Evolutionary conservation across 352 stramenopile species (phyloP).

Genomic region (Phytophthora pistaciae): DNA sequence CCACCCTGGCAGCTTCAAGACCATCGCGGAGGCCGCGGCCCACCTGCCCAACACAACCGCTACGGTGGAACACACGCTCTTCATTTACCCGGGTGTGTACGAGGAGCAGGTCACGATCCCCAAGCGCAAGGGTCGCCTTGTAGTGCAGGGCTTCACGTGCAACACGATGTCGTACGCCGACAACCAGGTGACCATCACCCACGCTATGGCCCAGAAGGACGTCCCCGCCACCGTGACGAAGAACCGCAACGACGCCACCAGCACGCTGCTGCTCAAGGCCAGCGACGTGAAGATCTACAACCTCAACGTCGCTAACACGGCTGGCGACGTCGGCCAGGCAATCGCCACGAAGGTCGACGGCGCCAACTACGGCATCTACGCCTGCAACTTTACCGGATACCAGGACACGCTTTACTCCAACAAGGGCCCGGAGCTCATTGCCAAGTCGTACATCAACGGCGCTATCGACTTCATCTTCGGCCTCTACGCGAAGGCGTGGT

Average conservation of each 20-base stretch:
- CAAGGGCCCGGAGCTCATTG: slow-evolving; percentile 2
- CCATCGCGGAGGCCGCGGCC: neutral
- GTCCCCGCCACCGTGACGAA: neutral
- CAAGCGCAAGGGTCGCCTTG: neutral
- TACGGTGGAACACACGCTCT: slow-evolving; percentile 1
- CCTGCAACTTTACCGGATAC: neutral
- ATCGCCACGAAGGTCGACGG: neutral
- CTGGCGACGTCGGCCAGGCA: neutral
- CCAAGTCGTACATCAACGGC: slow-evolving; percentile 1
- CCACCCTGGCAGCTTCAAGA: neutral
- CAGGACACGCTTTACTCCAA: slow-evolving; percentile 1
- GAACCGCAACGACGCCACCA: neutral
- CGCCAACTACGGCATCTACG: neutral
- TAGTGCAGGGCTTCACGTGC: neutral
- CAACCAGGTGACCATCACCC: slow-evolving; percentile 1
- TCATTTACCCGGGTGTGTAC: neutral
- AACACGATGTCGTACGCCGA: neutral
- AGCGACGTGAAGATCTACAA: neutral
- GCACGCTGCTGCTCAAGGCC: neutral
- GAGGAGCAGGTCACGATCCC: slow-evolving; percentile 3
- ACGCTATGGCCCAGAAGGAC: neutral
- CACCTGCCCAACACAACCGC: slow-evolving; percentile 1
- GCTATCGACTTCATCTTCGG: slow-evolving; percentile 9
- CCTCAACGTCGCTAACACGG: neutral
- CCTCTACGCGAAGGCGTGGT: neutral